phyloP scores from a whole-genome alignment of 805 yeast genomes.

The Saturnispora zaruensis region DNA sequence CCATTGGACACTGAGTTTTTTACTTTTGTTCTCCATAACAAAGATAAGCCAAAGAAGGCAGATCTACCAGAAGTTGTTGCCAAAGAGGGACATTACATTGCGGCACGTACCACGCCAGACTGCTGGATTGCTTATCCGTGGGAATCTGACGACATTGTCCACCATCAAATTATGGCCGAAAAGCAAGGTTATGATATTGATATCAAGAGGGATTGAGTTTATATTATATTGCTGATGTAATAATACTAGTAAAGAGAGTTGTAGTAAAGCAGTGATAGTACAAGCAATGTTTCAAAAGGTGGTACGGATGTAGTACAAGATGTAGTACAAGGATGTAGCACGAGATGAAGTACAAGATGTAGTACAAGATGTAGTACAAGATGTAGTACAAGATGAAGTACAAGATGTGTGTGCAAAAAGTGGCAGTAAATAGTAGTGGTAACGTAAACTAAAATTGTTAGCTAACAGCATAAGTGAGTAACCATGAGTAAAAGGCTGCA shows the following conservation, averaged over 20 bases:
- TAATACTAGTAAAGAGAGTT: background rate
- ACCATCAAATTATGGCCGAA: conserved; percentile 62
- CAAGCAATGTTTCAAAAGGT: too few relatives aligned
- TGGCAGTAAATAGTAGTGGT: too few relatives aligned
- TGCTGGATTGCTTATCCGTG: conserved; percentile 84
- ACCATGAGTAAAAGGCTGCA: too few relatives aligned
- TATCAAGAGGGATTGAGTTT: background rate
- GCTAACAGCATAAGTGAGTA: too few relatives aligned
- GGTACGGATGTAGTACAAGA: too few relatives aligned
- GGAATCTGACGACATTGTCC: conserved; percentile 71
- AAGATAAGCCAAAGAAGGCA: conserved; percentile 63
- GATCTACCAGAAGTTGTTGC: conserved; percentile 57
- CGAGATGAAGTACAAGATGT: too few relatives aligned
- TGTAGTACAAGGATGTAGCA: too few relatives aligned
- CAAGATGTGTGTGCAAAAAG: too few relatives aligned
- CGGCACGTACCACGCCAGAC: conserved; percentile 69
- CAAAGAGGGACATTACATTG: conserved; percentile 52
- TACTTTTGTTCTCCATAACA: conserved; percentile 72
- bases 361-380: too few relatives aligned
- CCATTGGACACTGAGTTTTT: conserved; percentile 57
- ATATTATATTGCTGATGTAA: background rate
- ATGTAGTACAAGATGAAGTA: too few relatives aligned
- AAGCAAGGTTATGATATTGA: conserved; percentile 60
- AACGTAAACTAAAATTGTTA: too few relatives aligned
- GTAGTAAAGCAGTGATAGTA: too few relatives aligned